Evolutionary conservation across 1,139 yeast genomes (phyloP).

Genomic region (Geotrichum citri-aurantii): DNA sequence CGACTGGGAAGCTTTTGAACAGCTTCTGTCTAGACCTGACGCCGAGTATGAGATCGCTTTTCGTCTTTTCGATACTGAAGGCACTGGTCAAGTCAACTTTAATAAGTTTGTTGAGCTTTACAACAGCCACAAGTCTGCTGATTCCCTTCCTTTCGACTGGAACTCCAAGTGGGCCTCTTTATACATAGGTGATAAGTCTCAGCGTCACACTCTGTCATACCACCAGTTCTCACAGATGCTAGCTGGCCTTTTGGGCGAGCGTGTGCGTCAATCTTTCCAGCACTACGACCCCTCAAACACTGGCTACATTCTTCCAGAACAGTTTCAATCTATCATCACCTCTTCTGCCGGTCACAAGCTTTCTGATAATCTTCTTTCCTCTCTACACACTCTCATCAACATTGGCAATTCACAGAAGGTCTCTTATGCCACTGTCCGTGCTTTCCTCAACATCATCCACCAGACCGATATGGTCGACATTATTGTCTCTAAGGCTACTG

Average conservation of each 20-base stretch:
- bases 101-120: slow-evolving; percentile 38
- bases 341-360: slow-evolving; percentile 41
- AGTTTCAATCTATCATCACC: slow-evolving; percentile 39
- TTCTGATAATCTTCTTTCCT: slow-evolving; percentile 37
- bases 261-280: slow-evolving; percentile 43
- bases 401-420: slow-evolving; percentile 33
- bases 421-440: slow-evolving; percentile 42
- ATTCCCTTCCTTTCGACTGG: slow-evolving; percentile 43
- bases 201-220: slow-evolving; percentile 40
- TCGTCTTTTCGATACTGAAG: slow-evolving; percentile 39
- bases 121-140: slow-evolving; percentile 35
- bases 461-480: slow-evolving; percentile 41
- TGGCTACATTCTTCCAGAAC: slow-evolving; percentile 40
- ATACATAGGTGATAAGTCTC: slow-evolving; percentile 38
- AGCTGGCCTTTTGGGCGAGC: slow-evolving; percentile 42
- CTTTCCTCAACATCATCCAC: slow-evolving; percentile 40
- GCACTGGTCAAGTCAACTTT: slow-evolving; percentile 39
- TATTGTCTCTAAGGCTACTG: slow-evolving; percentile 36
- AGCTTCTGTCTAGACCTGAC: slow-evolving; percentile 40
- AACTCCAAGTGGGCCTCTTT: slow-evolving; percentile 40
- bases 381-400: slow-evolving; percentile 39
- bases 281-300: slow-evolving; percentile 35
- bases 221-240: slow-evolving; percentile 43
- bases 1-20: slow-evolving; percentile 41
- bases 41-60: slow-evolving; percentile 46